These are phyloP conservation scores for Sporothrix luriei DNA, from an alignment of 2,329 filamentous ascomycete species.

Conservation along the genomic window DNA sequence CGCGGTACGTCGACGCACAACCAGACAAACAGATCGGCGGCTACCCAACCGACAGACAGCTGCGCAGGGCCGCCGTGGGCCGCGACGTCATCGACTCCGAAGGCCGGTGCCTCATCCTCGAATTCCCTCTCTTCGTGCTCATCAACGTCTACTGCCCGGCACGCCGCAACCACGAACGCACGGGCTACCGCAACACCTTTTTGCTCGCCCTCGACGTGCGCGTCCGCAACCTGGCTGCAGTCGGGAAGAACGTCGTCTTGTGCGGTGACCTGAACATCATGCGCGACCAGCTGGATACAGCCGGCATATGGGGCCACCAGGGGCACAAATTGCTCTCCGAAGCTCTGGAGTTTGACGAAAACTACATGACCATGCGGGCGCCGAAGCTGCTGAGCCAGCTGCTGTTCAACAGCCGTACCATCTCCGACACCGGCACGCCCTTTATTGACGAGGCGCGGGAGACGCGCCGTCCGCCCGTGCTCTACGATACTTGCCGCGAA, in stretches of 20 bases:
- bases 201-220: slow-evolving; percentile 78
- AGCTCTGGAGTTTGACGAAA: slow-evolving; percentile 62
- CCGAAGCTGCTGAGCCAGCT: slow-evolving; percentile 83
- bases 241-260: slow-evolving; percentile 83
- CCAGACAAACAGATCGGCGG: slow-evolving; percentile 79
- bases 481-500: slow-evolving; percentile 81
- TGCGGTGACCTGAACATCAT: slow-evolving; percentile 87
- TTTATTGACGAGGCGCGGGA: slow-evolving; percentile 45
- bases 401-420: slow-evolving; percentile 65
- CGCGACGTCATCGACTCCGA: slow-evolving; percentile 79
- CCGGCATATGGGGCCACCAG: slow-evolving; percentile 55
- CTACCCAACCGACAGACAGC: slow-evolving; percentile 72
- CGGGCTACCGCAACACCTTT: slow-evolving; percentile 80
- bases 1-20: slow-evolving; percentile 73
- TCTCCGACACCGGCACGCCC: slow-evolving; percentile 67
- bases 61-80: slow-evolving; percentile 60
- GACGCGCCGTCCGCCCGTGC: slow-evolving; percentile 52
- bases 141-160: slow-evolving; percentile 92
- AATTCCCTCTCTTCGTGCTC: slow-evolving; percentile 93
- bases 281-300: slow-evolving; percentile 71
- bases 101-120: slow-evolving; percentile 85
- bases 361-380: slow-evolving; percentile 72
- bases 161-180: slow-evolving; percentile 77
- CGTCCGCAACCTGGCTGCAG: slow-evolving; percentile 76
- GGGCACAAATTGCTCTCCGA: slow-evolving; percentile 70